These are phyloP conservation scores for Craspedostauros australis DNA, from an alignment of 108 stramenopile species.

Conservation along the genomic window DNA sequence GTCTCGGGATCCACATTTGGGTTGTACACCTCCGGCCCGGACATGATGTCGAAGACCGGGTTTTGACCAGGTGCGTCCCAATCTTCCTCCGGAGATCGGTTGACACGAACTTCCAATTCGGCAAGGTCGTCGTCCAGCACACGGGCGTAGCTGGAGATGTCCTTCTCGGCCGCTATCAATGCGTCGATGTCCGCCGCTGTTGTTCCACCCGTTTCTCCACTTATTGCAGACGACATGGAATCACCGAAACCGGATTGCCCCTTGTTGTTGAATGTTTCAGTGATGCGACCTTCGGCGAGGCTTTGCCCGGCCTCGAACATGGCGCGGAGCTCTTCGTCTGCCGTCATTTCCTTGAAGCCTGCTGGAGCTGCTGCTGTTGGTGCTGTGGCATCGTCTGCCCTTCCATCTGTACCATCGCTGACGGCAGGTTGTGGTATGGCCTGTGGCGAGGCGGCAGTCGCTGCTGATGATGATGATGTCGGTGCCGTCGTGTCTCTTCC, in stretches of 20 bases:
- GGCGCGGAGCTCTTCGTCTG: conserved; percentile 56
- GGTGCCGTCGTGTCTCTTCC: too few species aligned
- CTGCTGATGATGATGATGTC: conserved; percentile 15
- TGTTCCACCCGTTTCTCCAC: conserved; percentile 1
- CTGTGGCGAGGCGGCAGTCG: conserved; percentile 1
- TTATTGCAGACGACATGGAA: not conserved
- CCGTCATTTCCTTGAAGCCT: not conserved
- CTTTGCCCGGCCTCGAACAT: conserved; percentile 75
- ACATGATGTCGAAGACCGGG: conserved; percentile 73
- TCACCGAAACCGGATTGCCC: not conserved
- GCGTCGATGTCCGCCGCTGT: conserved; percentile 51
- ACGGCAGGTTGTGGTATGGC: too few species aligned
- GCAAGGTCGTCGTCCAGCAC: conserved; percentile 72
- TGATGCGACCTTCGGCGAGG: conserved; percentile 48
- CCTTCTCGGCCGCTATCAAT: conserved; percentile 61
- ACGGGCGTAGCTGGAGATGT: conserved; percentile 62
- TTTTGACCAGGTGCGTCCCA: conserved; percentile 43
- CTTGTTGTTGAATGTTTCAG: conserved; percentile 5
- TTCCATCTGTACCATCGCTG: too few species aligned
- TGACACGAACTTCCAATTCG: conserved; percentile 67
- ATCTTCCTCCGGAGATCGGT: conserved; percentile 51
- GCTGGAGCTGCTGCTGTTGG: not conserved
- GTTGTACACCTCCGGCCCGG: conserved; percentile 79
- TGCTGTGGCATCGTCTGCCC: not conserved
- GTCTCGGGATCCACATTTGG: conserved; percentile 76